Conservation (phyloP, 345 rosid species). For the Syzygium aromaticum region DNA sequence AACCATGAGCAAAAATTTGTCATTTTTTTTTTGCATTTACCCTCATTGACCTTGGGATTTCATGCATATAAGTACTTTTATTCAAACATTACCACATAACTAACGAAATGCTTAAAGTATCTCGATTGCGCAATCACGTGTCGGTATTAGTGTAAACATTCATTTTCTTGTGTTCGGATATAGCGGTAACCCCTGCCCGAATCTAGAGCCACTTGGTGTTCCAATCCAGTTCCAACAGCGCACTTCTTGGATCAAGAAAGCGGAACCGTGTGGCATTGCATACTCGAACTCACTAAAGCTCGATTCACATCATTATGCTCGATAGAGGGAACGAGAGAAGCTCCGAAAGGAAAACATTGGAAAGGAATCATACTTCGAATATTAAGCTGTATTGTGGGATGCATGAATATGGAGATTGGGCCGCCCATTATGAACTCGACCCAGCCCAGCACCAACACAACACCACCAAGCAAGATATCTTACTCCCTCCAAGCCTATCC, state of each 20-base stretch:
- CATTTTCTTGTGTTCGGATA: background rate
- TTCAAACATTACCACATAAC: background rate
- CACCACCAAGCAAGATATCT: background rate
- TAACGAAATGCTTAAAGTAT: background rate
- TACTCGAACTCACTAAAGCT: background rate
- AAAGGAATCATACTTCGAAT: background rate
- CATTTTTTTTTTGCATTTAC: background rate
- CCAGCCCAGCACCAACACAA: background rate
- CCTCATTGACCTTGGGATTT: background rate
- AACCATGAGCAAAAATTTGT: background rate
- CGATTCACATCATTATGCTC: background rate
- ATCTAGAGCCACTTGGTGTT: background rate
- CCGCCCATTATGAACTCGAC: background rate
- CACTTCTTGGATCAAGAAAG: background rate
- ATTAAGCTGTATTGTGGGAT: background rate
- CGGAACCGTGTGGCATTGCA: background rate
- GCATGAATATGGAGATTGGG: background rate
- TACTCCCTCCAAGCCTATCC: background rate
- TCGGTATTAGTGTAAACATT: rapidly evolving
- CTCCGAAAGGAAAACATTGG: background rate
- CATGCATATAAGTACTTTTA: background rate
- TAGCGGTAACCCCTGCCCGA: background rate
- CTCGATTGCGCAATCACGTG: background rate
- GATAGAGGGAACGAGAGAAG: background rate
- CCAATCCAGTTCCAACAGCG: background rate